Evolutionary conservation across 768 basidiomycete genomes (phyloP).

Genomic region (Pisolithus marmoratus): DNA sequence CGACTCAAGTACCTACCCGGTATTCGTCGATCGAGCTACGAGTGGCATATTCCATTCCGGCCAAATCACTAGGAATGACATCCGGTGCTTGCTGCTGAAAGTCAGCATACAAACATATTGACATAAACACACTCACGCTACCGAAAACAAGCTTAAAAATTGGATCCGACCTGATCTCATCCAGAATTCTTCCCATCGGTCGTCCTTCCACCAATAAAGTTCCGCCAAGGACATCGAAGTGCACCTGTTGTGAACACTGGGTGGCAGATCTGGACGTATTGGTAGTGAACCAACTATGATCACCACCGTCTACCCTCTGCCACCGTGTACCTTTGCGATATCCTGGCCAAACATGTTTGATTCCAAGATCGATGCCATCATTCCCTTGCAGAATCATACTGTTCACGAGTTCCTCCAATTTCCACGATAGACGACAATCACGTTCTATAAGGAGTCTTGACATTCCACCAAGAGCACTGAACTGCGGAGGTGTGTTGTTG

Average conservation of each 20-base stretch:
- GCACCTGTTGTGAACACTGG: constrained; percentile 24
- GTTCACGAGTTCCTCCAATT: constrained; percentile 17
- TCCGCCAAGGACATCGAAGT: constrained; percentile 38
- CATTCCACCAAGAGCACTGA: neutral
- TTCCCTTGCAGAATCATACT: constrained; percentile 8
- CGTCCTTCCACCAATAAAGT: constrained; percentile 37
- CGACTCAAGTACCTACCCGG: constrained; percentile 12
- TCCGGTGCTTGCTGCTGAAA: constrained; percentile 21
- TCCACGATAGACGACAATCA: constrained; percentile 28
- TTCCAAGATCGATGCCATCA: constrained; percentile 26
- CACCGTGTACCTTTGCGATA: constrained; percentile 24
- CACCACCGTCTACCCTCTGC: constrained; percentile 13
- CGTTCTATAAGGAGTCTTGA: constrained; percentile 24
- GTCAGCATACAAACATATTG: neutral
- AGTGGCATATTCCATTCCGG: constrained; percentile 31
- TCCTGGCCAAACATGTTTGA: constrained; percentile 25
- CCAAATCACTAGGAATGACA: constrained; percentile 29
- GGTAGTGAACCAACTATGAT: constrained; percentile 25
- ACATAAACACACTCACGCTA: constrained; percentile 19
- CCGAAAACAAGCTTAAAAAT: constrained; percentile 34
- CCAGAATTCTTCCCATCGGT: constrained; percentile 34
- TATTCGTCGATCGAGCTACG: constrained; percentile 13
- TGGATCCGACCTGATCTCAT: constrained; percentile 24
- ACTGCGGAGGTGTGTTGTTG: constrained; percentile 22
- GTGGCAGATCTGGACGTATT: constrained; percentile 9